A percentile compares a stretch with the other conserved stretches of the same genome.
Conservation (phyloP, 2,329 filamentous ascomycete genomes). For the Madurella fahalii region DNA sequence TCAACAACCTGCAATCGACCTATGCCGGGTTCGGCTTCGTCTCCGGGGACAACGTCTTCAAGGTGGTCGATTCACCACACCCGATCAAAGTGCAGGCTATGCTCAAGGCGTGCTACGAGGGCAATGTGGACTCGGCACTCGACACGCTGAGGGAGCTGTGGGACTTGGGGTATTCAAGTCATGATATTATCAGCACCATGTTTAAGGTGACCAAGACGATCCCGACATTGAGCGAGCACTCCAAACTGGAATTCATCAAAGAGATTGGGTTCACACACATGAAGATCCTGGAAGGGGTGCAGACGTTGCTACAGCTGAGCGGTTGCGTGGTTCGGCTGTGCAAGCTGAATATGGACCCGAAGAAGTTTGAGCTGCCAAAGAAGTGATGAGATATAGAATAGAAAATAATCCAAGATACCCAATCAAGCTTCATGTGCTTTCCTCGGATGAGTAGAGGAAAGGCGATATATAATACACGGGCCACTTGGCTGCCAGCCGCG, state of each 20-base stretch:
- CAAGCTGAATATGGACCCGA: constrained; percentile 94
- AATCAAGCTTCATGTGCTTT: background rate
- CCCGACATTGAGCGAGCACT: constrained; percentile 84
- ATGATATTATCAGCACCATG: constrained; percentile 99
- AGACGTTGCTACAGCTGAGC: constrained; percentile 89
- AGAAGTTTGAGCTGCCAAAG: constrained; percentile 58
- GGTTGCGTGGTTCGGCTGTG: constrained; percentile 88
- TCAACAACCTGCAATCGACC: constrained; percentile 96
- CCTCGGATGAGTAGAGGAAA: background rate
- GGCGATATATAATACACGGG: background rate
- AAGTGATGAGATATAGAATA: constrained; percentile 27
- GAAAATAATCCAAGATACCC: constrained; percentile 8
- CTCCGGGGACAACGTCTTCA: constrained; percentile 97
- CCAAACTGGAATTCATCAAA: constrained; percentile 95
- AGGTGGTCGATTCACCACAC: constrained; percentile 93
- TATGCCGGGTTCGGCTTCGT: constrained; percentile 92
- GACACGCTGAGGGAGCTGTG: constrained; percentile 87
- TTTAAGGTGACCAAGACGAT: constrained; percentile 98
- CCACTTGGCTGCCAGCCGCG: background rate
- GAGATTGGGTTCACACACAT: constrained; percentile 99
- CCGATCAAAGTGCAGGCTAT: constrained; percentile 98
- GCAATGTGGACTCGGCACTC: constrained; percentile 81
- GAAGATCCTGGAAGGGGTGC: constrained; percentile 96
- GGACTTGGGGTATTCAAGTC: constrained; percentile 93
- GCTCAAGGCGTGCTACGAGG: constrained; percentile 95